Evolutionary conservation across 768 basidiomycete genomes (phyloP).

Genomic region (Boletus vinaceobasis): DNA sequence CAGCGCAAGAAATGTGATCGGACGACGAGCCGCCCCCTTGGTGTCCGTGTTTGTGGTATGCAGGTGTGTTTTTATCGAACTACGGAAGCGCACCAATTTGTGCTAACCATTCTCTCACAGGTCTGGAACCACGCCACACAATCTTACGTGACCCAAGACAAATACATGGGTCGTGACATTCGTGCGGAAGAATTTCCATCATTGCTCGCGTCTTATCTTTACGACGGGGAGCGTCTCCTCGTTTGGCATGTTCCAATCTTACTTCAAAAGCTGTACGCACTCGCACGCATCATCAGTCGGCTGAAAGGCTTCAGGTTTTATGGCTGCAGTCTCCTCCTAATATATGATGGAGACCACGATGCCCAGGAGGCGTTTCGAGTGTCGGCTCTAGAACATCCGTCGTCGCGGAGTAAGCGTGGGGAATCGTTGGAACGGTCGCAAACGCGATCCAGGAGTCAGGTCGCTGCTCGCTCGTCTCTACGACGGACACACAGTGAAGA

Average conservation of each 20-base stretch:
- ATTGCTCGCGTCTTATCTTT: conserved; percentile 78
- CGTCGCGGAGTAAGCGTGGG: conserved; percentile 65
- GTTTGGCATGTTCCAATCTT: conserved; percentile 90
- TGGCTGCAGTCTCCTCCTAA: conserved; percentile 92
- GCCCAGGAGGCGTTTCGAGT: conserved; percentile 72
- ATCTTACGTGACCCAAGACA: conserved; percentile 90
- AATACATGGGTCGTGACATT: conserved; percentile 92
- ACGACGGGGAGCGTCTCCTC: conserved; percentile 79
- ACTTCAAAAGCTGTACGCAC: conserved; percentile 88
- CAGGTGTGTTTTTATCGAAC: conserved; percentile 61
- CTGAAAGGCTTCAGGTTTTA: conserved; percentile 98
- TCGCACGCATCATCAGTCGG: conserved; percentile 85
- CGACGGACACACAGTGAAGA: conserved; percentile 82
- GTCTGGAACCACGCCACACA: conserved; percentile 89
- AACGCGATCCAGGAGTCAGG: conserved; percentile 39
- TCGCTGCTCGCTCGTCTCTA: conserved; percentile 43
- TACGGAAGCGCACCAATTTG: neutral
- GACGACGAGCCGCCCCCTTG: conserved; percentile 87
- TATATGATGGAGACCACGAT: conserved; percentile 94
- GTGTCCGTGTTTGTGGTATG: conserved; percentile 96
- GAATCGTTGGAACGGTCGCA: conserved; percentile 69
- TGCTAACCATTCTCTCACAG: conserved; percentile 39
- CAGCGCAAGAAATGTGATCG: conserved; percentile 98
- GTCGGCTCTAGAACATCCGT: conserved; percentile 60
- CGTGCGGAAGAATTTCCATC: conserved; percentile 80